Evolutionary conservation across 805 yeast genomes (phyloP), one percentile per base, ranked within the genome.

Genomic region (Sporopachydermia lactativora): DNA sequence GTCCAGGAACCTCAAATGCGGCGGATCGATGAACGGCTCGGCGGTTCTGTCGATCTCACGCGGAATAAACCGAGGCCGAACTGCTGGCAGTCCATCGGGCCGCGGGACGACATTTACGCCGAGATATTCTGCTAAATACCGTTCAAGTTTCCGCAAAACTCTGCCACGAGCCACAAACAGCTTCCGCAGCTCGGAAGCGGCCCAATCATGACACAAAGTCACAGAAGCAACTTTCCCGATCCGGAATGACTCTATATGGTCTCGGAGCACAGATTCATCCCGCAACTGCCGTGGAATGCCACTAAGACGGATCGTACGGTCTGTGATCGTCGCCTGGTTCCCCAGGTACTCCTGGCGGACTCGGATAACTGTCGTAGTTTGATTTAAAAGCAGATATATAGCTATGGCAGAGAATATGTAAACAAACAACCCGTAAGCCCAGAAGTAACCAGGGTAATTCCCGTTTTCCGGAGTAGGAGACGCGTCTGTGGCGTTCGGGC

Each of bases 271-370:
- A 4, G 47, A 47, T 14, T 71, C 73, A 45, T 62, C 60, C 38
- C 64, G 59, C 48, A 75, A 54, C 34, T 59, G 53, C 35, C 53
- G 55, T 1, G 81, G 81, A 15, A 75, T 73, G 34, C 75, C 74
- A 38, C 71, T 71, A 14, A 75, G 55, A 39, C 66, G 56, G 37
- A 75, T 71, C 4, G 81, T 75, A 44, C 79, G 55, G 53, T 75
- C 81, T 2, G 78, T 73, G 39, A 75, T 59, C 14, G 78, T 69
- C 53, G 71, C 64, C 49, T 75, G 80, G 3, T 73, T 64, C 1
- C 80, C 81, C 43, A 75, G 56, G 51, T 71, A 73, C 47, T 67
- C 63, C 49, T 75, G 81, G 35, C 81, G 56, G 1, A 73, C 67
- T 45, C 63, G 64, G 38, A 75, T 63, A 24, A 75, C 70, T 41